phyloP scores from a whole-genome alignment of 768 basidiomycete genomes.

The Mycena sanguinolenta region DNA sequence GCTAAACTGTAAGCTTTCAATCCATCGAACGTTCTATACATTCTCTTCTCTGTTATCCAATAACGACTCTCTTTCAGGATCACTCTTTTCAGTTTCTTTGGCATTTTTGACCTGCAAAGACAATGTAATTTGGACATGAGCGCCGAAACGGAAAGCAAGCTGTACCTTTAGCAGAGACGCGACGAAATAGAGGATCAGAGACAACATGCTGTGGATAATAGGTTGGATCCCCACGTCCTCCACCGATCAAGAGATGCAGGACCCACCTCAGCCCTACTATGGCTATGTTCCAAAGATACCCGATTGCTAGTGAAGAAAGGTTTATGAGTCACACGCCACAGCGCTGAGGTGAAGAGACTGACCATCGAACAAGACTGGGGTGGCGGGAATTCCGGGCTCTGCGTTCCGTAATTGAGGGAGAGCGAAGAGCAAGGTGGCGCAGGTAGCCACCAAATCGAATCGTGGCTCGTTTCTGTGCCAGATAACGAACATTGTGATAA shows the following conservation, averaged over 20 bases:
- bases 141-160: not conserved
- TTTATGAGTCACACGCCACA: not conserved
- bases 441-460: conserved; percentile 7
- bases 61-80: conserved; percentile 4
- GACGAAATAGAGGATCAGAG: not conserved
- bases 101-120: not conserved
- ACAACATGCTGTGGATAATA: conserved; percentile 2
- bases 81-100: not conserved
- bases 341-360: not conserved
- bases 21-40: no score
- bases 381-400: conserved; percentile 2
- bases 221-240: not conserved
- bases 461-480: conserved; percentile 5
- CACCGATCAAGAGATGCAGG: not conserved
- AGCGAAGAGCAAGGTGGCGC: conserved; percentile 9
- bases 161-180: not conserved
- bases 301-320: not conserved
- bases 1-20: no score
- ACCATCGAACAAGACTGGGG: conserved; percentile 2
- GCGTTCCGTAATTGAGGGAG: conserved; percentile 5
- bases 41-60: no score
- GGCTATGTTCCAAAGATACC: conserved; percentile 6
- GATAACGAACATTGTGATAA: conserved; percentile 6
- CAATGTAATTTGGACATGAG: not conserved
- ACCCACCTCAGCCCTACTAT: conserved; percentile 3